phyloP scores from a whole-genome alignment of 768 basidiomycete species.

The Mycena vulgaris region DNA sequence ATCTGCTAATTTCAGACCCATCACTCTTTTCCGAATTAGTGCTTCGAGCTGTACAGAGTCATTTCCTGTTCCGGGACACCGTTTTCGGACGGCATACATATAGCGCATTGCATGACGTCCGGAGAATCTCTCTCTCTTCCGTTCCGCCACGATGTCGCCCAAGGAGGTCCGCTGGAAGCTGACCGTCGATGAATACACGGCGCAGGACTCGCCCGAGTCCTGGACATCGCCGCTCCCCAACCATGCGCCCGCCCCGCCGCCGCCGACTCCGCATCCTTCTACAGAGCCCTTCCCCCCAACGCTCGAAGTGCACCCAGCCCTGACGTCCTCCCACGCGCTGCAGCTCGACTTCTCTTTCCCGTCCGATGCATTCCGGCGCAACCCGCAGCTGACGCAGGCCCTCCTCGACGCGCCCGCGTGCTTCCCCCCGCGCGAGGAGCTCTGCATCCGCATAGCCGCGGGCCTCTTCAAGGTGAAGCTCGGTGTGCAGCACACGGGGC shows the following conservation, averaged over 20 bases:
- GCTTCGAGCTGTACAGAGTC: background rate
- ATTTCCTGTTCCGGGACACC: background rate
- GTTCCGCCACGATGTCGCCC: constrained; percentile 7
- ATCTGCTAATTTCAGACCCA: background rate
- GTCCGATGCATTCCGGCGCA: constrained; percentile 27
- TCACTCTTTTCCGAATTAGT: background rate
- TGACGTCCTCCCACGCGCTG: constrained; percentile 6
- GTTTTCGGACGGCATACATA: background rate
- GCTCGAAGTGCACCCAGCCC: constrained; percentile 10
- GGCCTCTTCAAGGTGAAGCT: constrained; percentile 2
- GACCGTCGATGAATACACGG: constrained; percentile 21
- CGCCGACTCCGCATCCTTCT: background rate
- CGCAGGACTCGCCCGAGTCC: constrained; percentile 16
- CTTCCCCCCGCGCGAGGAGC: constrained; percentile 19
- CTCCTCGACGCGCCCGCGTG: constrained; percentile 29
- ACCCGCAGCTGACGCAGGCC: constrained; percentile 20
- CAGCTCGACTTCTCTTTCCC: constrained; percentile 31
- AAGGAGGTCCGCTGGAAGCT: constrained; percentile 29
- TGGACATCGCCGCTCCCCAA: constrained; percentile 1
- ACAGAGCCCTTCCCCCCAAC: background rate
- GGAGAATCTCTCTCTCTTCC: background rate
- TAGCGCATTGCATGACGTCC: background rate
- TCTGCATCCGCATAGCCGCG: constrained; percentile 26
- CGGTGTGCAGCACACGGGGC: constrained; percentile 4
- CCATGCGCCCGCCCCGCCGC: background rate